Evolutionary conservation across 768 basidiomycete species (phyloP).

Genomic region (Leccinum arenicola): DNA sequence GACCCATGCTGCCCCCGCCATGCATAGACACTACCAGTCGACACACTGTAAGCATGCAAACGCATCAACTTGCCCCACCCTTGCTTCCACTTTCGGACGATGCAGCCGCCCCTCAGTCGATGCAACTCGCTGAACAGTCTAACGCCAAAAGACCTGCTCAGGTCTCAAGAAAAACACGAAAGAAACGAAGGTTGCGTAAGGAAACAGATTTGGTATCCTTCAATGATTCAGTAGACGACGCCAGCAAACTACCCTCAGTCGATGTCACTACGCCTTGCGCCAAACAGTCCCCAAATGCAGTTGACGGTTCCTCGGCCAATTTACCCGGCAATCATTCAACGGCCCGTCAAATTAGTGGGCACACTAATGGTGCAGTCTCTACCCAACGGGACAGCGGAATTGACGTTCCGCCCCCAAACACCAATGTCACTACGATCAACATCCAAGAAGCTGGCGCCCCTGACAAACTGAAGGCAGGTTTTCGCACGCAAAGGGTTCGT

Average conservation of each 20-base stretch:
- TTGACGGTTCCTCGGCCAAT: not conserved
- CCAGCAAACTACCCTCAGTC: not conserved
- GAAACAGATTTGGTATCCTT: not conserved
- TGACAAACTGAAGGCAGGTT: conserved; percentile 16
- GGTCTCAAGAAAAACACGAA: conserved; percentile 10
- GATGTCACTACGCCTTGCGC: not conserved
- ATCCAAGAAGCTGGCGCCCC: not conserved
- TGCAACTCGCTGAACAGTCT: not conserved
- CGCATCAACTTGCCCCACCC: not conserved
- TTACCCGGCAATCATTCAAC: not conserved
- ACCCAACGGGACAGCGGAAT: not conserved
- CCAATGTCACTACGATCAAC: not conserved
- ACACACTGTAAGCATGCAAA: not conserved
- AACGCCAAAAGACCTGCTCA: not conserved
- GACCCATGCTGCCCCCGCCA: not conserved
- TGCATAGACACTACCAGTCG: not conserved
- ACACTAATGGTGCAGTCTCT: not conserved
- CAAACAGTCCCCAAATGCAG: conserved; percentile 4
- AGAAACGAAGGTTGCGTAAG: conserved; percentile 15
- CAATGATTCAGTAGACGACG: not conserved
- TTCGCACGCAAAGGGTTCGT: conserved; percentile 30
- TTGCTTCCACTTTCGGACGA: not conserved
- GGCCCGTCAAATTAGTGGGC: not conserved
- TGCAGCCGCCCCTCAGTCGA: not conserved
- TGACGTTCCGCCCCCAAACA: not conserved